phyloP scores from a whole-genome alignment of 768 basidiomycete species.

The Suillus spraguei region DNA sequence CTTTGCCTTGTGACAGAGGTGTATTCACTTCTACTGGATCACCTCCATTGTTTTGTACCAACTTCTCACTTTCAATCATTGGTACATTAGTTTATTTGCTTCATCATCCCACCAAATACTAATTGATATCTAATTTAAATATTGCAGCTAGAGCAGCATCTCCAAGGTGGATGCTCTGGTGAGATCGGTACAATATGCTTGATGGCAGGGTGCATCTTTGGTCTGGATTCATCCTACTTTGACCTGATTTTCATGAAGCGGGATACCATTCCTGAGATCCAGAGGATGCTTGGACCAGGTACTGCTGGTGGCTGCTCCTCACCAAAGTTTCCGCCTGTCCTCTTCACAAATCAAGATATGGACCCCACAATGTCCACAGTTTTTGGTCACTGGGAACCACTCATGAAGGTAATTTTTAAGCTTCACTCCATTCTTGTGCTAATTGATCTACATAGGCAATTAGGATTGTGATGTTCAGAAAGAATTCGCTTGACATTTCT shows the following conservation, averaged over 20 bases:
- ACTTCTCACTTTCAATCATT: not conserved
- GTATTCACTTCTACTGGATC: not conserved
- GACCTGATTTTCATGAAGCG: not conserved
- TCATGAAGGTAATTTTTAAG: not conserved
- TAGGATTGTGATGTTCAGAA: not conserved
- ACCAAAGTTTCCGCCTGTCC: not conserved
- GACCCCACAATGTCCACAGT: not conserved
- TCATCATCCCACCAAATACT: too few relatives aligned
- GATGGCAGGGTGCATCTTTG: not conserved
- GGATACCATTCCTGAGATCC: not conserved
- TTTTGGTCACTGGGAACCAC: not conserved
- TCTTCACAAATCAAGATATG: not conserved
- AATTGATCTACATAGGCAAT: not conserved
- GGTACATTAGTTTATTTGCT: not conserved
- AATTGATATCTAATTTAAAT: too few relatives aligned
- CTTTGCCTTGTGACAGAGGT: not conserved
- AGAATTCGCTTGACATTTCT: not conserved
- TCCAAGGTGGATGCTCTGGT: not conserved
- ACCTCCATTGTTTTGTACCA: not conserved
- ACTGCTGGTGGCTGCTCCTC: too few relatives aligned
- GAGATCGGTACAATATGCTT: not conserved
- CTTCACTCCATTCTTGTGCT: not conserved
- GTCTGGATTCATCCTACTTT: not conserved
- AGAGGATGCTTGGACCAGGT: not conserved
- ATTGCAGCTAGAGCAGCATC: not conserved